phyloP scores from a whole-genome alignment of 495 filamentous ascomycete species.

The Penicillium waksmanii region DNA sequence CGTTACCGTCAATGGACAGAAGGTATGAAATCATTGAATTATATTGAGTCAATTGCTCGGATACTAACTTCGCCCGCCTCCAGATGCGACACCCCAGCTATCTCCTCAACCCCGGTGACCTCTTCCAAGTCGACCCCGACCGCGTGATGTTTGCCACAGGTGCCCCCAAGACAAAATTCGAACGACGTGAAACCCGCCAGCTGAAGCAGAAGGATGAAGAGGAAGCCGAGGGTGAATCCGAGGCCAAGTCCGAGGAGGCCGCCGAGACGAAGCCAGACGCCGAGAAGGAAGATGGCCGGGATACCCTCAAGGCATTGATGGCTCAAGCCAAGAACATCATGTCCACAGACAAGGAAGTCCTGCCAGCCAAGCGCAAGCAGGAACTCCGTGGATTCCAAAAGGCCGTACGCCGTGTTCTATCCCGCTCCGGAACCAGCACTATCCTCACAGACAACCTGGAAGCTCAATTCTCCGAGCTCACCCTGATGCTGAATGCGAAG shows the following conservation, averaged over 20 bases:
- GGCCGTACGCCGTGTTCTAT: constrained; percentile 57
- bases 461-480: constrained; percentile 53
- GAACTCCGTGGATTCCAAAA: constrained; percentile 61
- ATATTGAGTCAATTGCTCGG: neutral
- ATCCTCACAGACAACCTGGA: constrained; percentile 53
- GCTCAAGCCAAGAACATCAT: constrained; percentile 58
- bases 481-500: constrained; percentile 46
- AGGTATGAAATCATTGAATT: constrained; percentile 55
- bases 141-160: constrained; percentile 88
- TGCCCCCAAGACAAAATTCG: constrained; percentile 59
- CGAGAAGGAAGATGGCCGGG: constrained; percentile 39
- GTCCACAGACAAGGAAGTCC: constrained; percentile 47
- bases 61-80: constrained; percentile 10
- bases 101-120: constrained; percentile 94
- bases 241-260: constrained; percentile 28
- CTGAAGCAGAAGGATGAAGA: constrained; percentile 30
- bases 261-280: constrained; percentile 21
- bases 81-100: constrained; percentile 94
- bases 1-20: constrained; percentile 95
- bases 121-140: constrained; percentile 93
- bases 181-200: constrained; percentile 47
- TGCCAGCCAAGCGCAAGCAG: constrained; percentile 65
- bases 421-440: constrained; percentile 47
- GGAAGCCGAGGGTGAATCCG: constrained; percentile 33
- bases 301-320: constrained; percentile 55